Conservation (phyloP, 2,329 filamentous ascomycete species). For the Trichoderma guizhouense region DNA sequence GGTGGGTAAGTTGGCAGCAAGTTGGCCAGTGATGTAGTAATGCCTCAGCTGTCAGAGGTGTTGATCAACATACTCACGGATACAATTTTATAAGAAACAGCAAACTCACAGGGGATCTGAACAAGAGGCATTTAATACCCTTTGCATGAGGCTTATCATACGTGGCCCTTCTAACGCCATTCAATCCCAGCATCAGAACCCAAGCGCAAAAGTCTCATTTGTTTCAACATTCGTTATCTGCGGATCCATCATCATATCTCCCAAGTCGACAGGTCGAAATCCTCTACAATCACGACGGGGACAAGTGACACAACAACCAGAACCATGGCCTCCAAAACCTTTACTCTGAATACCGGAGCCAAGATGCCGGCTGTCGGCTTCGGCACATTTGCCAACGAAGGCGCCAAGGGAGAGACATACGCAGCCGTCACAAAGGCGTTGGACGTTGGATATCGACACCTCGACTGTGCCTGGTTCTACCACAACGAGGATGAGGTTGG, state of each 20-base stretch:
- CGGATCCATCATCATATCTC: not conserved
- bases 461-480: constrained; percentile 74
- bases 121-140: not conserved
- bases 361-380: constrained; percentile 75
- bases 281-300: not conserved
- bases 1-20: not conserved
- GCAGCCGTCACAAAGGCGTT: constrained; percentile 67
- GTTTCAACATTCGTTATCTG: not conserved
- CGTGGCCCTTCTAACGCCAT: not conserved
- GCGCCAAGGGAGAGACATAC: constrained; percentile 42
- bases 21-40: not conserved
- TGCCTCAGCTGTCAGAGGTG: not conserved
- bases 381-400: constrained; percentile 74
- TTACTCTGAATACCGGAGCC: constrained; percentile 70
- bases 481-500: constrained; percentile 72
- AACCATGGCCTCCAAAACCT: constrained; percentile 28
- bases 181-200: not conserved
- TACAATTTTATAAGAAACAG: constrained; percentile 5
- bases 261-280: not conserved
- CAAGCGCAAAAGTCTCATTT: not conserved
- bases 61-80: not conserved
- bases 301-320: not conserved
- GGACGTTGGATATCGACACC: constrained; percentile 67
- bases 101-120: not conserved
- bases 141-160: not conserved